phyloP scores from a whole-genome alignment of 106 monocot species.

The Alisma plantagoaquatica region DNA sequence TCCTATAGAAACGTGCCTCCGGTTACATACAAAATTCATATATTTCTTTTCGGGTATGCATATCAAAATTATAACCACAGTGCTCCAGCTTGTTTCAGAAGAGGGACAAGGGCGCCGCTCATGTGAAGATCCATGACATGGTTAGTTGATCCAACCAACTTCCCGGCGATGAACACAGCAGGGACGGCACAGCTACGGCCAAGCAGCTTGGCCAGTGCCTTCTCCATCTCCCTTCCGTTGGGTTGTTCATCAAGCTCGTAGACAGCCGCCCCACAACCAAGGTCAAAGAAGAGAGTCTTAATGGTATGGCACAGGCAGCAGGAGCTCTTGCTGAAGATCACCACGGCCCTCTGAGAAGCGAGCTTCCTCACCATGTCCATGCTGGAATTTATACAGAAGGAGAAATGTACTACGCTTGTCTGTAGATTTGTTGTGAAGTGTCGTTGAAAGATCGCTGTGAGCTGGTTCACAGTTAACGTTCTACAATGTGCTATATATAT shows the following conservation, averaged over 20 bases:
- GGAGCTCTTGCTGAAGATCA: slow-evolving; percentile 29
- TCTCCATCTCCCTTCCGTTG: slow-evolving; percentile 48
- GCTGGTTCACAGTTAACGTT: too few species aligned
- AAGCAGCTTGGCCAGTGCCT: slow-evolving; percentile 25
- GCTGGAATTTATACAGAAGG: too few species aligned
- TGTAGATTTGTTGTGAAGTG: too few species aligned
- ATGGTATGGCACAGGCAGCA: slow-evolving; percentile 31
- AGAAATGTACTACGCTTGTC: too few species aligned
- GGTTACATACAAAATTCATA: too few species aligned
- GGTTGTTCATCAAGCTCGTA: slow-evolving; percentile 49
- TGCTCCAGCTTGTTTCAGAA: slow-evolving; percentile 57
- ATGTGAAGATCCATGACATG: slow-evolving; percentile 59
- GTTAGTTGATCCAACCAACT: slow-evolving; percentile 46
- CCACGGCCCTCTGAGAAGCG: slow-evolving; percentile 23
- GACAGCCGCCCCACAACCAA: slow-evolving; percentile 33
- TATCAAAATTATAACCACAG: slow-evolving; percentile 37
- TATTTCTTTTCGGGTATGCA: too few species aligned
- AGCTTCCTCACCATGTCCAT: slow-evolving; percentile 25
- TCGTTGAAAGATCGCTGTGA: too few species aligned
- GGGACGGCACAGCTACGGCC: slow-evolving; percentile 33
- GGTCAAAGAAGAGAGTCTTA: slow-evolving; percentile 32
- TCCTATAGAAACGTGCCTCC: too few species aligned
- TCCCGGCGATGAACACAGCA: slow-evolving; percentile 58
- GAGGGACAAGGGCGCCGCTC: slow-evolving; percentile 24
- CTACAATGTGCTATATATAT: too few species aligned